Conservation (phyloP, 768 basidiomycete species). For the Hortiboletus campestris region DNA sequence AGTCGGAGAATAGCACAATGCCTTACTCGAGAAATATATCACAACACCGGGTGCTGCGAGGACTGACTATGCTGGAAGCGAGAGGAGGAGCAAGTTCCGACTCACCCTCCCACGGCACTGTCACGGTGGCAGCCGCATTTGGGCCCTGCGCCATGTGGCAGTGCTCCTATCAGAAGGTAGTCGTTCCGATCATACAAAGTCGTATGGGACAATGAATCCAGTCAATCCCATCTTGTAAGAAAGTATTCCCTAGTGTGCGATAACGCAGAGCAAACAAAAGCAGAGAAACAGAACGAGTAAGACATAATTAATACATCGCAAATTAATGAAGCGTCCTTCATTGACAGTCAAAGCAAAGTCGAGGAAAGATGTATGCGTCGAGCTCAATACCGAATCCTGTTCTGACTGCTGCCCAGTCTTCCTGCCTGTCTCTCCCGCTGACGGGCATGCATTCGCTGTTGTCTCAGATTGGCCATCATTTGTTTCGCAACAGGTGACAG, state of each 20-base stretch:
- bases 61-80: not conserved
- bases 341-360: constrained; percentile 14
- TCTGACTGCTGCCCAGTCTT: constrained; percentile 32
- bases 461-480: constrained; percentile 64
- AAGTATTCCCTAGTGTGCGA: not conserved
- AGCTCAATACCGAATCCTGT: constrained; percentile 29
- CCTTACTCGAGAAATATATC: not conserved
- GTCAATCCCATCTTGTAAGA: not conserved
- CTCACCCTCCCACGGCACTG: constrained; percentile 1
- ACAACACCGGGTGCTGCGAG: not conserved
- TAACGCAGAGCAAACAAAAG: constrained; percentile 5
- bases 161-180: too few species aligned
- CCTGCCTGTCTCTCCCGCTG: constrained; percentile 31
- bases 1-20: not conserved
- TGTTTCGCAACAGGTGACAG: constrained; percentile 65
- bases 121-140: not conserved
- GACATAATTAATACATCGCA: constrained; percentile 11
- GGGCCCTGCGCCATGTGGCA: too few species aligned
- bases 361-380: not conserved
- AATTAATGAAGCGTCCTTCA: constrained; percentile 12
- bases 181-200: not conserved
- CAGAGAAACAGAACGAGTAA: constrained; percentile 8
- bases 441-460: constrained; percentile 36
- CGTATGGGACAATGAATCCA: not conserved
- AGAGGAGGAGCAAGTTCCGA: not conserved